Evolutionary conservation across 345 rosid species (phyloP).

Genomic region (Rhodamnia argentea): DNA sequence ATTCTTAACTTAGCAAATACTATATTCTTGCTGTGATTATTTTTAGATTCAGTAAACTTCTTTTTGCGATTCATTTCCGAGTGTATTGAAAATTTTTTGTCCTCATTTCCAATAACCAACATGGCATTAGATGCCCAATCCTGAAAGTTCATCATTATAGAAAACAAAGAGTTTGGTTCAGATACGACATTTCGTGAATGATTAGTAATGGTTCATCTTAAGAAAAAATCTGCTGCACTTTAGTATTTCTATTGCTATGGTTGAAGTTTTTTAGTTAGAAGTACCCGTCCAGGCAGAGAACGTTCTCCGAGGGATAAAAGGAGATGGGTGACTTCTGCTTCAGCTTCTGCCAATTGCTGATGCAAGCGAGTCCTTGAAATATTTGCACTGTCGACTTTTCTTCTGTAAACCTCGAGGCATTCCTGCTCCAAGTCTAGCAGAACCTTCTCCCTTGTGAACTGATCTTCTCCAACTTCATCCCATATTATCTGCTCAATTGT

Average conservation of each 20-base stretch:
- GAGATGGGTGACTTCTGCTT: conserved; percentile 94
- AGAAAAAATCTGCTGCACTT: not conserved
- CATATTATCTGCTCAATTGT: conserved; percentile 65
- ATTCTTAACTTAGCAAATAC: not conserved
- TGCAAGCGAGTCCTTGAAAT: conserved; percentile 91
- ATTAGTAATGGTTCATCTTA: not conserved
- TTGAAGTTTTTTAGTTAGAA: not conserved
- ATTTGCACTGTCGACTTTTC: conserved; percentile 94
- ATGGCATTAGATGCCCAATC: not conserved
- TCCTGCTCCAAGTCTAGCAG: conserved; percentile 83
- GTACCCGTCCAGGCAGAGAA: conserved; percentile 94
- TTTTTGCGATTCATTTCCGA: too few species aligned
- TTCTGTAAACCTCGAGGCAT: conserved; percentile 83
- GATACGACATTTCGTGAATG: not conserved
- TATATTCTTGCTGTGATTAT: not conserved
- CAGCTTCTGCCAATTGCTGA: conserved; percentile 94
- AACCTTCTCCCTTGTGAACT: conserved; percentile 71
- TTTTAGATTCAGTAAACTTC: not conserved
- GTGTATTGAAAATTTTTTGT: not conserved
- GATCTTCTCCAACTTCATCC: conserved; percentile 94
- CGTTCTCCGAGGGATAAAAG: conserved; percentile 91
- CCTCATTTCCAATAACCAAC: not conserved
- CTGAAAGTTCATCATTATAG: not conserved
- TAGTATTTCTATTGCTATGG: not conserved
- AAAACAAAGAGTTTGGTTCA: not conserved